These are phyloP conservation scores for Tetrapyrgos nigripes DNA, from an alignment of 1,284 basidiomycete genomes.

Conservation along the genomic window DNA sequence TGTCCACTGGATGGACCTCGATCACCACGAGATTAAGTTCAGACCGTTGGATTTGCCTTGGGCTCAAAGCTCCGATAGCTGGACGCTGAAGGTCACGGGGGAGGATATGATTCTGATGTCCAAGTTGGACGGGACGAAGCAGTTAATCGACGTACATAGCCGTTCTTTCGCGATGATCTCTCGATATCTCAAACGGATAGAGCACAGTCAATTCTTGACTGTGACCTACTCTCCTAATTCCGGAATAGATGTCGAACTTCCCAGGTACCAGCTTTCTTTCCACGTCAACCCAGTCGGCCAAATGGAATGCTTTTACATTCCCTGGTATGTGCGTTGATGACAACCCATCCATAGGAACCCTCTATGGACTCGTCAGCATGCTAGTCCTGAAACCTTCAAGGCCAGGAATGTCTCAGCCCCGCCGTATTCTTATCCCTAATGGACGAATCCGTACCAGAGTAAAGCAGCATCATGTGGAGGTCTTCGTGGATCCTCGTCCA, in stretches of 20 bases:
- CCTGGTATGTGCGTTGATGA: constrained; percentile 6
- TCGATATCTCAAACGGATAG: neutral
- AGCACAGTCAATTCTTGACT: neutral
- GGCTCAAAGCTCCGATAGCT: no score
- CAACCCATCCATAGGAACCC: no score
- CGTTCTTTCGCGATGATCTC: neutral
- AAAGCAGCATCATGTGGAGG: neutral
- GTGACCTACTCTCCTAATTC: neutral
- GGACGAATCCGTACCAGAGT: no score
- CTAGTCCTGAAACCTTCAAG: no score
- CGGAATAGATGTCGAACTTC: neutral
- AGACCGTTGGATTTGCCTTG: no score
- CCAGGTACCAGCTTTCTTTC: neutral
- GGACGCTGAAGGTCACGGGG: no score
- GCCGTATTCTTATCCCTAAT: no score
- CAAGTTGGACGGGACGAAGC: no score
- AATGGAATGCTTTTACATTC: constrained; percentile 3
- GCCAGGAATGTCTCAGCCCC: no score
- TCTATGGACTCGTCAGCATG: no score
- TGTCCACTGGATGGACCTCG: constrained; percentile 4
- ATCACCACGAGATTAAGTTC: neutral
- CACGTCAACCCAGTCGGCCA: neutral
- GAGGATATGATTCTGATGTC: no score
- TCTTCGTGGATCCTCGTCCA: constrained; percentile 51
- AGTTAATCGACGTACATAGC: no score